These are phyloP conservation scores for Cercospora brassicicola DNA, from an alignment of 2,329 filamentous ascomycete species.

Conservation along the genomic window DNA sequence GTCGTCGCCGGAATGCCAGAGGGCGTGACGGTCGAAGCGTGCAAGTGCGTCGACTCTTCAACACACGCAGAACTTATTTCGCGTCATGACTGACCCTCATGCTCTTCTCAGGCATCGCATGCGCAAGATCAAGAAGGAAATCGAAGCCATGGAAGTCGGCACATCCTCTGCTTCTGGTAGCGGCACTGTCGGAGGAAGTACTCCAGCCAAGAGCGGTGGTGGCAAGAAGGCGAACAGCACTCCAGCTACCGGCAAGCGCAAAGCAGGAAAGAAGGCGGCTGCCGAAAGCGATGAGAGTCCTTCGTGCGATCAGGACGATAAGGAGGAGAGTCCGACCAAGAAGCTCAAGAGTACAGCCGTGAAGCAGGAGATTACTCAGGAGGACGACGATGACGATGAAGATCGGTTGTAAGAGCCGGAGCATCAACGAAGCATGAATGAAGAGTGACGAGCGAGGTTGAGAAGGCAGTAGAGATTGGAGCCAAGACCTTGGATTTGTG, in stretches of 20 bases:
- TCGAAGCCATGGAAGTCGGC: background rate
- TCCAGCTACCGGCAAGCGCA: slow-evolving; percentile 6
- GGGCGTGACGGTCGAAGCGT: slow-evolving; percentile 3
- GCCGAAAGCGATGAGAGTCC: background rate
- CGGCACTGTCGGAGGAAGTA: background rate
- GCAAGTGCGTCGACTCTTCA: background rate
- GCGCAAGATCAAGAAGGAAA: slow-evolving; percentile 9
- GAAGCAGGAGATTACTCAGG: slow-evolving; percentile 4
- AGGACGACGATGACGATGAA: background rate
- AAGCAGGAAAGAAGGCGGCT: background rate
- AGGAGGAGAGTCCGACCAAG: slow-evolving; percentile 7
- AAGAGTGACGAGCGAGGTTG: background rate
- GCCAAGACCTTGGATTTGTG: background rate
- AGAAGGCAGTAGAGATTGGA: background rate
- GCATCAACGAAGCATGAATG: background rate
- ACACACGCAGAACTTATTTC: background rate
- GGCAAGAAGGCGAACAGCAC: slow-evolving; percentile 6
- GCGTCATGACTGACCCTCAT: background rate
- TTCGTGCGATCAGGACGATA: slow-evolving; percentile 1
- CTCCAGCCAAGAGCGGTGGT: slow-evolving; percentile 6
- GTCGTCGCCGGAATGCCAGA: slow-evolving; percentile 2
- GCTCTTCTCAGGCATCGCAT: slow-evolving; percentile 3
- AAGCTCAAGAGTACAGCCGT: slow-evolving; percentile 6
- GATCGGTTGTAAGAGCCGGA: background rate
- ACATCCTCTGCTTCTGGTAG: background rate